Evolutionary conservation across 2,329 filamentous ascomycete genomes (phyloP).

Genomic region (Arthrinium puccinioides): DNA sequence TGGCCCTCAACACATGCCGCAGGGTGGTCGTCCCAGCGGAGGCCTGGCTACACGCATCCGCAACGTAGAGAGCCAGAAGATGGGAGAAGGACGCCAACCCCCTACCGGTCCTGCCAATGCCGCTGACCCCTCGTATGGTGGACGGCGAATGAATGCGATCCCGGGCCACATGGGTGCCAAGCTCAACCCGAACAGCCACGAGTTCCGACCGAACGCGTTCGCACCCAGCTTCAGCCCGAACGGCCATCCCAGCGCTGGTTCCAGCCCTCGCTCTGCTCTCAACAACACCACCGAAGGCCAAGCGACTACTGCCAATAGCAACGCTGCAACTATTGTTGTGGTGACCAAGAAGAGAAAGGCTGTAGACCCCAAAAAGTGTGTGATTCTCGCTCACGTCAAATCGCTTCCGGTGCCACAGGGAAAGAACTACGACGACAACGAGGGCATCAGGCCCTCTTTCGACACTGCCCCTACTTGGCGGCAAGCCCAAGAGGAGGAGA

Average conservation of each 20-base stretch:
- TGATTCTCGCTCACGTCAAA: slow-evolving; percentile 47
- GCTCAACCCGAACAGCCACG: slow-evolving; percentile 59
- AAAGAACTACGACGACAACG: slow-evolving; percentile 65
- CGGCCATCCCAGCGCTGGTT: slow-evolving; percentile 55
- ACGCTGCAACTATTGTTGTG: slow-evolving; percentile 32
- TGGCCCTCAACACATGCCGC: slow-evolving; percentile 31
- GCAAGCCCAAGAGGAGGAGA: slow-evolving; percentile 63
- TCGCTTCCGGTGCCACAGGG: slow-evolving; percentile 43
- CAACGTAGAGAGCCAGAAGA: slow-evolving; percentile 40
- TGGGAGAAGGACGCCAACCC: slow-evolving; percentile 62
- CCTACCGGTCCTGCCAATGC: slow-evolving; percentile 65
- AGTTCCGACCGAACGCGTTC: slow-evolving; percentile 81
- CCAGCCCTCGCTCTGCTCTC: slow-evolving; percentile 61
- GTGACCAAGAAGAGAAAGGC: slow-evolving; percentile 67
- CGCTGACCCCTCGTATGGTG: slow-evolving; percentile 42
- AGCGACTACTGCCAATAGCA: slow-evolving; percentile 16
- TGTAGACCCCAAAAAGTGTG: slow-evolving; percentile 63
- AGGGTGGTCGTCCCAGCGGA: slow-evolving; percentile 33
- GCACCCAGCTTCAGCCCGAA: slow-evolving; percentile 76
- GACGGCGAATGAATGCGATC: slow-evolving; percentile 43
- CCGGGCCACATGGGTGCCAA: slow-evolving; percentile 46
- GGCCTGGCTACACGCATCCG: slow-evolving; percentile 43
- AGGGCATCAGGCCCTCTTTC: slow-evolving; percentile 77
- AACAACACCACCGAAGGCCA: slow-evolving; percentile 37
- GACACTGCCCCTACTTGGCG: slow-evolving; percentile 84